phyloP scores from a whole-genome alignment of 371 early-diverging fungal genomes.

The Lichtheimia ramosa region DNA sequence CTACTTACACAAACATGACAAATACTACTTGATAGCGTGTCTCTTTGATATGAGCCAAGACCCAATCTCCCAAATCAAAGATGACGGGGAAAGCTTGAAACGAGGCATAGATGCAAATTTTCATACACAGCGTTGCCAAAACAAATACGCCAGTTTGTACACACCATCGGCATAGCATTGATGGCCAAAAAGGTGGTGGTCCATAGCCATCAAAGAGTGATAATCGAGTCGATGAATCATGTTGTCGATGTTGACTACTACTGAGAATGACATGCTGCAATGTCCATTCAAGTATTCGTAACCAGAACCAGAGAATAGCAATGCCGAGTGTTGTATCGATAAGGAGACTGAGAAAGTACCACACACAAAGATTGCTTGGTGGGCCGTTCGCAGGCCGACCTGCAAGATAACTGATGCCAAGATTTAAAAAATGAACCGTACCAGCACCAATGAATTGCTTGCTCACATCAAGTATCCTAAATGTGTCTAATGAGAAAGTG shows the following conservation, averaged over 20 bases:
- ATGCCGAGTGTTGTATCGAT: conserved; percentile 67
- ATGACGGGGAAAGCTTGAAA: conserved; percentile 27
- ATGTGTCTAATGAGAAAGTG: no score
- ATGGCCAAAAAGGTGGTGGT: conserved; percentile 18
- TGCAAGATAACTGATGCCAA: conserved; percentile 51
- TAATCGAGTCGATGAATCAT: conserved; percentile 1
- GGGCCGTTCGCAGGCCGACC: conserved; percentile 33
- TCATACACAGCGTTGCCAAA: conserved; percentile 27
- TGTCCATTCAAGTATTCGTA: conserved; percentile 19
- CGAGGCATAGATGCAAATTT: conserved; percentile 34
- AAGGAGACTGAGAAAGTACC: conserved; percentile 65
- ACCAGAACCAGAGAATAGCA: conserved; percentile 52
- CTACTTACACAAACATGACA: conserved; percentile 46
- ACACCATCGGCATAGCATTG: conserved; percentile 20
- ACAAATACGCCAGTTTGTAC: conserved; percentile 33
- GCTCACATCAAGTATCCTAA: conserved; percentile 63
- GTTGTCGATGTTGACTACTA: neutral
- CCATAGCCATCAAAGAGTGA: conserved; percentile 24
- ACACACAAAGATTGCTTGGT: conserved; percentile 58
- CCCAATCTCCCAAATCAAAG: conserved; percentile 32
- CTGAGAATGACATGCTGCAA: conserved; percentile 4
- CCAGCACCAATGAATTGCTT: conserved; percentile 65
- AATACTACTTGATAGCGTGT: conserved; percentile 35
- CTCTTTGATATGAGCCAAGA: conserved; percentile 26
- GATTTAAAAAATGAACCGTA: conserved; percentile 59